phyloP scores from a whole-genome alignment of 441 rosid species.

The Flueggea neowawraea region DNA sequence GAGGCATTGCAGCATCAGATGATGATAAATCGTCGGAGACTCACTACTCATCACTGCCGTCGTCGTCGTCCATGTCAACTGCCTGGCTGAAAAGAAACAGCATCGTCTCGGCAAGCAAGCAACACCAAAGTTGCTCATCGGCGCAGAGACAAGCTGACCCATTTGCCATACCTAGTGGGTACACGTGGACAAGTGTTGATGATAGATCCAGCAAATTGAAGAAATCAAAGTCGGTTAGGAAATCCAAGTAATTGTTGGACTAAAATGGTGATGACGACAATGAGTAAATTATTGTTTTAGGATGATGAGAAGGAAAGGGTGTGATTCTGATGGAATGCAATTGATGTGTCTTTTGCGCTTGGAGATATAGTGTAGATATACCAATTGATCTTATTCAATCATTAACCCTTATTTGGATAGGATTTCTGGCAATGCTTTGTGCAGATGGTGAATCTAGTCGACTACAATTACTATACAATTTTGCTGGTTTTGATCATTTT shows the following conservation, averaged over 20 bases:
- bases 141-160: slow-evolving; percentile 40
- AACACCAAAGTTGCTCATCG: slow-evolving; percentile 20
- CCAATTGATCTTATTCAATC: too few relatives aligned
- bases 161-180: slow-evolving; percentile 72
- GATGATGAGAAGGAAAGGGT: not conserved
- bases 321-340: too few relatives aligned
- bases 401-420: too few relatives aligned
- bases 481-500: too few relatives aligned
- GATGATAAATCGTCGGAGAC: slow-evolving; percentile 39
- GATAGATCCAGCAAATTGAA: slow-evolving; percentile 51
- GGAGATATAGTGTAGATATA: too few relatives aligned
- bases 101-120: slow-evolving; percentile 44
- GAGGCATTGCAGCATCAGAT: slow-evolving; percentile 32
- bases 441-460: too few relatives aligned
- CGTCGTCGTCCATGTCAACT: slow-evolving; percentile 28
- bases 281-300: too few relatives aligned
- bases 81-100: slow-evolving; percentile 52
- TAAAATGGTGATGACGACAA: too few relatives aligned
- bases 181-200: slow-evolving; percentile 53
- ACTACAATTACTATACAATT: too few relatives aligned
- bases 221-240: slow-evolving; percentile 52
- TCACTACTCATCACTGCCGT: slow-evolving; percentile 19
- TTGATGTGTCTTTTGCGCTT: not conserved
- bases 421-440: too few relatives aligned
- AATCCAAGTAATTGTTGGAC: slow-evolving; percentile 34